These are phyloP conservation scores for Avena eriantha DNA, from an alignment of 176 grass and related monocot species.

Conservation along the genomic window DNA sequence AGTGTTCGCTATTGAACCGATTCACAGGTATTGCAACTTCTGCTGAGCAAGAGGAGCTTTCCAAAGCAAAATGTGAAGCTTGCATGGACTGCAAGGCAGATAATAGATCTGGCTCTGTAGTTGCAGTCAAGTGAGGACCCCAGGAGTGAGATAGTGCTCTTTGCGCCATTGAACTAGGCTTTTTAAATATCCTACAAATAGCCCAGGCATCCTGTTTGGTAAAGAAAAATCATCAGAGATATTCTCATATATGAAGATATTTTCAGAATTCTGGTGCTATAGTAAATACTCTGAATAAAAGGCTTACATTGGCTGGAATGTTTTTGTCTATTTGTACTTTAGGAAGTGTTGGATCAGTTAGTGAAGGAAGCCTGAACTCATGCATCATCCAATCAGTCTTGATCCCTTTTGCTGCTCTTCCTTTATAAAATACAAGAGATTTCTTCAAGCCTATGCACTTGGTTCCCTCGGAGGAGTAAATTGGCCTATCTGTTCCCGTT, in stretches of 20 bases:
- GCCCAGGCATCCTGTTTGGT: conserved; percentile 80
- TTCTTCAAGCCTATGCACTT: conserved; percentile 96
- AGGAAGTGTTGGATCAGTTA: conserved; percentile 55
- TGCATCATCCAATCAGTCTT: conserved; percentile 99
- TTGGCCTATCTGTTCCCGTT: conserved; percentile 89
- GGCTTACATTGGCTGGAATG: conserved; percentile 69
- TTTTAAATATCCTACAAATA: conserved; percentile 91
- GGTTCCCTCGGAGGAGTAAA: conserved; percentile 82
- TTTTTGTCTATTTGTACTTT: conserved; percentile 75
- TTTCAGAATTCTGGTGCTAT: conserved; percentile 19
- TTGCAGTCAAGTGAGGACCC: conserved; percentile 45
- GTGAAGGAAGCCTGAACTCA: conserved; percentile 85
- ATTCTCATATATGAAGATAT: not conserved
- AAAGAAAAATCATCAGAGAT: conserved; percentile 30
- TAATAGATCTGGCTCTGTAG: conserved; percentile 50
- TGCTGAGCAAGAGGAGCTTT: conserved; percentile 57
- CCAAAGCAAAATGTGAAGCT: conserved; percentile 52
- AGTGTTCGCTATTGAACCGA: conserved; percentile 43
- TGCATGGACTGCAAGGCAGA: conserved; percentile 46
- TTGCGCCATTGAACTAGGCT: conserved; percentile 73
- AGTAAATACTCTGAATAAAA: conserved; percentile 27
- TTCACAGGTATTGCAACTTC: conserved; percentile 52
- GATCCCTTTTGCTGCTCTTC: conserved; percentile 77
- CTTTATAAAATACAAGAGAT: conserved; percentile 91
- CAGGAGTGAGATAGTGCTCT: conserved; percentile 69